phyloP scores from a whole-genome alignment of 1,284 basidiomycete species.

The Grifola frondosa region DNA sequence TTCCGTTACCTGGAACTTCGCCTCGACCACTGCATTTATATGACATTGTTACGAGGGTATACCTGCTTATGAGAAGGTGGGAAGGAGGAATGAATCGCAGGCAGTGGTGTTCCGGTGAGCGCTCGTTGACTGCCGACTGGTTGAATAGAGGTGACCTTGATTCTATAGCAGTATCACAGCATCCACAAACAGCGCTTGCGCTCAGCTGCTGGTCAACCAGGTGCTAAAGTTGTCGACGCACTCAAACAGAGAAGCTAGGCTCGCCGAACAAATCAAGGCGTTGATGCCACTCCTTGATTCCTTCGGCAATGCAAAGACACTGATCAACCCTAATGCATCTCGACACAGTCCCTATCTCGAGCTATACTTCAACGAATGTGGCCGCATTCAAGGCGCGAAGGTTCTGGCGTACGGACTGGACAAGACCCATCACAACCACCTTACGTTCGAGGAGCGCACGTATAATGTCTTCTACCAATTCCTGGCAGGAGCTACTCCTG shows the following conservation, averaged over 20 bases:
- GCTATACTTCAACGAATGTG: conserved; percentile 82
- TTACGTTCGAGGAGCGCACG: conserved; percentile 80
- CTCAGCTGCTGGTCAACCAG: conserved; percentile 75
- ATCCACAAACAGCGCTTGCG: conserved; percentile 79
- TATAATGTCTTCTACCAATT: conserved; percentile 95
- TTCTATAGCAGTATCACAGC: conserved; percentile 76
- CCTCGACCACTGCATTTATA: conserved; percentile 82
- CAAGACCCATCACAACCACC: conserved; percentile 72
- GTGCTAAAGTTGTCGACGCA: conserved; percentile 77
- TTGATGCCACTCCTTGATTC: conserved; percentile 76
- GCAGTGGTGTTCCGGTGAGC: conserved; percentile 74
- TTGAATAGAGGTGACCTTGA: conserved; percentile 5
- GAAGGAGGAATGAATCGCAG: conserved; percentile 75
- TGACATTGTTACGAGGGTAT: conserved; percentile 80
- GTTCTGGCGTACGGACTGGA: conserved; percentile 82
- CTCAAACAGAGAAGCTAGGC: conserved; percentile 67
- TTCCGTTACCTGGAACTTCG: conserved; percentile 56
- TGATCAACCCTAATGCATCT: conserved; percentile 83
- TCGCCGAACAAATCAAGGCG: conserved; percentile 79
- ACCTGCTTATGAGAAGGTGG: conserved; percentile 78
- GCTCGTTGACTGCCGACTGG: conserved; percentile 1
- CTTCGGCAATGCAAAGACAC: conserved; percentile 87
- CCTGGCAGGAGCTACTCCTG: conserved; percentile 76
- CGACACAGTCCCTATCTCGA: conserved; percentile 83
- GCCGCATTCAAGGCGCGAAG: conserved; percentile 75